Conservation (phyloP, 78 protist species). For the Pelomyxa schiedti region DNA sequence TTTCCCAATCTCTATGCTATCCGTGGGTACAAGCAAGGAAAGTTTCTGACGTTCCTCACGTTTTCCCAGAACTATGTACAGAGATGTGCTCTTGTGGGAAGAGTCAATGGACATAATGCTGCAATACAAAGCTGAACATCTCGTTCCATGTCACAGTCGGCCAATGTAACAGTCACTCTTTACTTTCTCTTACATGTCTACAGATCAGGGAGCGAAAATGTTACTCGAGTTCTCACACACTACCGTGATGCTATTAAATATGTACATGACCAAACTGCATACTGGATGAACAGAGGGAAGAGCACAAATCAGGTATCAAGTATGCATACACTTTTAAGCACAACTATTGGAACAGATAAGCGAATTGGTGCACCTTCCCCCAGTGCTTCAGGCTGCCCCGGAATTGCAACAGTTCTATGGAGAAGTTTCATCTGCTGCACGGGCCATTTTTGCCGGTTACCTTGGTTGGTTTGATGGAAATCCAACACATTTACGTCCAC, state of each 20-base stretch:
- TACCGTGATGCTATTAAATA: slow-evolving; percentile 1
- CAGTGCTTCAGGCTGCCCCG: background rate
- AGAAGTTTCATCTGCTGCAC: background rate
- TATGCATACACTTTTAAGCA: no score
- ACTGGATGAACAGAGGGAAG: background rate
- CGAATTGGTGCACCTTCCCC: background rate
- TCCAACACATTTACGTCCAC: background rate
- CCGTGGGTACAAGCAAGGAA: background rate
- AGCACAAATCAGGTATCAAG: no score
- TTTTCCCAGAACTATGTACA: no score
- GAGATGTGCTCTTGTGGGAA: no score
- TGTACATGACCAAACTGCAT: slow-evolving; percentile 4
- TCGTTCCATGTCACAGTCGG: background rate
- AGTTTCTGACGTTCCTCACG: no score
- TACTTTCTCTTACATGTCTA: no score
- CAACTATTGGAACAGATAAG: background rate
- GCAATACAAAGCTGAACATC: background rate
- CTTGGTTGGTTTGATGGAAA: slow-evolving; percentile 2
- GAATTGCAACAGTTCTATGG: background rate
- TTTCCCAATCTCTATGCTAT: background rate
- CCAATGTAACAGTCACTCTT: no score
- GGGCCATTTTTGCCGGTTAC: background rate
- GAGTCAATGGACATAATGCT: background rate
- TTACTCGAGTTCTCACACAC: background rate
- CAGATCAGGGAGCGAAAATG: background rate